Evolutionary conservation across 331 rosid species (phyloP), one percentile per base, ranked within the genome.

Genomic region (Quercus tomentella): DNA sequence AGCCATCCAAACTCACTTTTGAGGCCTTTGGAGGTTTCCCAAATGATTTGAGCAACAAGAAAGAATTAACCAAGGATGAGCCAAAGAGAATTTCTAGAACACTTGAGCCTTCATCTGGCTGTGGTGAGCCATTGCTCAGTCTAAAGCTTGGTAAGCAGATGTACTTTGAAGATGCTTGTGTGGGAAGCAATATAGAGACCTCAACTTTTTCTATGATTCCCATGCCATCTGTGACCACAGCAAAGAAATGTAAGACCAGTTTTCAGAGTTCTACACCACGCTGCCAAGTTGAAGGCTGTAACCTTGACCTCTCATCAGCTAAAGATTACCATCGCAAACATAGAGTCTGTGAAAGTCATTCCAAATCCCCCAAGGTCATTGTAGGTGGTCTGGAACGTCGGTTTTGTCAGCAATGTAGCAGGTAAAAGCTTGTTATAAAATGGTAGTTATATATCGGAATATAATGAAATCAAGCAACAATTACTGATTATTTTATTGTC

Each of bases 331-430:
- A 94, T 88, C 92, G 97, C 65, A 94, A 91, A 80, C 97, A 94
- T 76, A 88, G 90, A 70, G 92, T 94, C 30, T 94, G 98, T 56
- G 94, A 83, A 82, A 82, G 56, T 61, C 98, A 94, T 87, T 88
- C 98, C 86, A 94, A 92, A 82, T 92, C 92, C 79, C 90, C 97
- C 3, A 89, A 81, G 80, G 97, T 92, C 72, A 60, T 86, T 81
- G 85, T 94, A 56, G 87, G 77, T 74, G 92, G 97, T 54, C 56
- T 87, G 67, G 97, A 91, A 72, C 86, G 86, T 7, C 95, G 98
- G 79, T 94, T 94, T 85, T 94, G 98, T 88, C 98, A 94, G 83
- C 98, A 95, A 71, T 95, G 98, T 76, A 95, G 98, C 89, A 89
- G 98, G 98, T 95, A 86, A 87, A 81, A 51, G 51, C 77, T 84